Base-by-base conservation (phyloP, 805 yeast genomes). In the Brettanomyces custersianus region DNA sequence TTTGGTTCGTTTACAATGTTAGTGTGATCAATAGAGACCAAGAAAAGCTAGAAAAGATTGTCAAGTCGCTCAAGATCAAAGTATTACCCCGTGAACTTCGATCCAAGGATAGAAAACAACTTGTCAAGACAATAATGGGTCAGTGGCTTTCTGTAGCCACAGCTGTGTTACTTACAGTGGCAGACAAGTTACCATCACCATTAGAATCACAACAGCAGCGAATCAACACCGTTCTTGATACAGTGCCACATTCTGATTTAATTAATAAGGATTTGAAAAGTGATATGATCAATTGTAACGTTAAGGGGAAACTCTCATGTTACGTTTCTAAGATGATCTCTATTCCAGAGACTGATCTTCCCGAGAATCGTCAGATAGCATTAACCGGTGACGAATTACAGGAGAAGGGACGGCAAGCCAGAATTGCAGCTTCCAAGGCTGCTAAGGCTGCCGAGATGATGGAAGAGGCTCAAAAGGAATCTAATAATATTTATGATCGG, bases 121-220 rank as follows among this genome's bases (percentile, higher is more conserved):
- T 86, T 31, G 54, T 87, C 15, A 70, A 68, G 37, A 65, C 75
- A 6, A 71, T 92, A 4, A 76, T 90, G 74, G 75, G 86, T 1
- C 96, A 90, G 52, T 92, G 98, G 96, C 63, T 92, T 17, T 97
- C 99, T 1, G 74, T 92, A 4, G 81, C 96, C 18, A 79, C 83
- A 26, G 84, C 97, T 0, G 72, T 90, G 7, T 60, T 92, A 20
- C 68, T 92, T 8, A 77, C 94, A 1, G 94, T 90, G 4, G 79
- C 88, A 22, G 92, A 86, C 40, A 74, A 75, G 41, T 57, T 92
- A 33, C 96, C 96, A 0, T 81, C 94, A 6, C 98, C 98, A 1
- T 48, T 68, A 4, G 63, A 54, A 2, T 83, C 96, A 0, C 99
- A 92, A 55, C 59, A 58, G 17, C 73, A 68, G 23, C 72, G 96